phyloP scores from a whole-genome alignment of 768 basidiomycete species.

The Russula emetica region DNA sequence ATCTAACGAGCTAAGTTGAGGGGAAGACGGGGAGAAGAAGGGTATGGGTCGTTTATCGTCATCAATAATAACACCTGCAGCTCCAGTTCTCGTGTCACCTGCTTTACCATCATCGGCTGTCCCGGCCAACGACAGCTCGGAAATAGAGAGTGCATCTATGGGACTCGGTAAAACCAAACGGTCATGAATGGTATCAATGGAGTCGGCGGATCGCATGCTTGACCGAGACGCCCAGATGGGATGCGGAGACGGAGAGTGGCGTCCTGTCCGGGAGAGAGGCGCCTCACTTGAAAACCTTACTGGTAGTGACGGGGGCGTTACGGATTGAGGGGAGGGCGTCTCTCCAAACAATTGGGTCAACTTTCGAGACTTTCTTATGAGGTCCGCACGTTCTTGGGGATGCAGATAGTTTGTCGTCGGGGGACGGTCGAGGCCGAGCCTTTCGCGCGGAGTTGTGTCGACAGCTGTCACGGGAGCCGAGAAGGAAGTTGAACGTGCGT shows the following conservation, averaged over 20 bases:
- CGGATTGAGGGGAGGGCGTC: constrained; percentile 39
- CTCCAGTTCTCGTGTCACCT: constrained; percentile 11
- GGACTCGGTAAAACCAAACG: constrained; percentile 55
- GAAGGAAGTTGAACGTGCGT: constrained; percentile 13
- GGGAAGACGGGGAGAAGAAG: constrained; percentile 2
- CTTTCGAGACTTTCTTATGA: constrained; percentile 70
- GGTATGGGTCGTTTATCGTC: constrained; percentile 42
- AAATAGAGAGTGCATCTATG: constrained; percentile 37
- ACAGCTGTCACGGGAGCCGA: constrained; percentile 12
- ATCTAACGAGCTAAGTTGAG: constrained; percentile 41
- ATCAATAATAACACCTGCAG: constrained; percentile 44
- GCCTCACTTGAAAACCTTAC: neutral
- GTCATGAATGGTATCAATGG: constrained; percentile 37
- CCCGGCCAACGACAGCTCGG: constrained; percentile 7
- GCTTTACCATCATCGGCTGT: constrained; percentile 4
- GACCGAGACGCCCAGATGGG: neutral
- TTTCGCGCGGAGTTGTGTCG: constrained; percentile 24
- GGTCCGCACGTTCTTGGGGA: constrained; percentile 63
- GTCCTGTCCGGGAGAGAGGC: constrained; percentile 4
- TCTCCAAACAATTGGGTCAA: constrained; percentile 77
- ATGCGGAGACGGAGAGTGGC: neutral
- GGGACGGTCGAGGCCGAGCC: constrained; percentile 37
- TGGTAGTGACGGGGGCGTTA: constrained; percentile 14
- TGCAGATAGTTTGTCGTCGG: constrained; percentile 66
- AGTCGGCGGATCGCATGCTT: constrained; percentile 1